Evolutionary conservation across 2,329 filamentous ascomycete species (phyloP), one percentile per base, ranked within the genome.

Genomic region (Beauveria australis): DNA sequence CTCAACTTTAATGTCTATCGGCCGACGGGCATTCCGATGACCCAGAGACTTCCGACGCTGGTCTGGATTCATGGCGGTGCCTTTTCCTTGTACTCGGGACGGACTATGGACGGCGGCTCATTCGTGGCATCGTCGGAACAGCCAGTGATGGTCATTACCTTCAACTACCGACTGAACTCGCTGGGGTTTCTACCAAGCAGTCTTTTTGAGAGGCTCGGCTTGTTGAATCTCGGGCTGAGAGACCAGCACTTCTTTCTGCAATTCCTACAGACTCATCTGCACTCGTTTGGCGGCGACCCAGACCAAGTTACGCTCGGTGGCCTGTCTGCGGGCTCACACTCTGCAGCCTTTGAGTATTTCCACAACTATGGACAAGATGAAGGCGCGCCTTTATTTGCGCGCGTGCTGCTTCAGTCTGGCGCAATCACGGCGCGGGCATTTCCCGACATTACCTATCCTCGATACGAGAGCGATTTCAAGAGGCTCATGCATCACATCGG

Each of bases 231-330:
- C 1, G 82, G 82, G 0, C 68, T 85, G 0, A 71, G 80, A 3
- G 82, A 85, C 61, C 80, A 83, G 64, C 74, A 76, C 16, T 76
- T 78, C 4, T 77, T 79, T 2, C 68, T 86, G 1, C 67, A 78
- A 64, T 85, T 83, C 74, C 78, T 85, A 0, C 77, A 82, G 53
- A 73, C 73, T 9, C 70, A 85, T 62, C 81, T 85, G 56, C 64
- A 69, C 2, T 67, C 73, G 2, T 85, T 86, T 58, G 81, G 83
- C 0, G 82, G 83, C 3, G 77, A 85, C 57, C 74, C 76, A 0
- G 64, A 67, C 1, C 74, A 78, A 7, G 79, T 86, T 0, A 83
- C 81, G 0, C 76, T 85, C 19, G 77, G 77, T 61, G 83, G 84
- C 0, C 79, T 82, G 62, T 80, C 77, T 10, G 81, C 83, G 0